Evolutionary conservation across 768 basidiomycete species (phyloP), one percentile per base, ranked within the genome.

Genomic region (Paxillus rubicundulus): DNA sequence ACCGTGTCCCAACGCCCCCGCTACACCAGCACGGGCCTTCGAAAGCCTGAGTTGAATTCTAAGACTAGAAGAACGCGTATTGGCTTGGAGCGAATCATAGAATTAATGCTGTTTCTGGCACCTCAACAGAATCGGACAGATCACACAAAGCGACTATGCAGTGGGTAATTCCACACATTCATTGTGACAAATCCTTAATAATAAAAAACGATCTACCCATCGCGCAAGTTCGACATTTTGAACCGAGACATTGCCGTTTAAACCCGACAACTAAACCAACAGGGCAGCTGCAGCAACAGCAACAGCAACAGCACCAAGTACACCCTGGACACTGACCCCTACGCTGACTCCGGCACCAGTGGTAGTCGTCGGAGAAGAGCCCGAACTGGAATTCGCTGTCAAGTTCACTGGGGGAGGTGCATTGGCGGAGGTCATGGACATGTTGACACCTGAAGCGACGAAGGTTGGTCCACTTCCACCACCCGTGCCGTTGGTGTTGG

Each of bases 401-500:
- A 80, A 61, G 63, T 79, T 74, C 27, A 76, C 73, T 16, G 77
- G 72, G 12, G 68, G 45, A 37, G 76, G 74, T 18, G 70, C 68
- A 41, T 47, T 55, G 16, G 57, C 61, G 9, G 66, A 34, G 20
- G 69, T 78, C 52, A 79, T 53, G 38, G 56, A 59, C 43, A 40
- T 50, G 65, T 80, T 67, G 46, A 72, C 56, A 16, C 65, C 66
- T 4, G 64, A 36, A 18, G 62, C 69, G 56, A 73, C 49, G 62
- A 73, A 74, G 16, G 79, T 75, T 32, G 63, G 49, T 27, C 77
- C 75, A 47, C 72, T 71, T 10, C 77, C 79, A 1, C 75, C 76
- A 38, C 78, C 73, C 33, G 60, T 55, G 34, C 70, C 72, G 38
- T 58, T 59, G 21, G 51, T 46, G 63, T 77, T 66, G 2, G 80